phyloP scores from a whole-genome alignment of 805 yeast genomes.

The Candida hungchunana region DNA sequence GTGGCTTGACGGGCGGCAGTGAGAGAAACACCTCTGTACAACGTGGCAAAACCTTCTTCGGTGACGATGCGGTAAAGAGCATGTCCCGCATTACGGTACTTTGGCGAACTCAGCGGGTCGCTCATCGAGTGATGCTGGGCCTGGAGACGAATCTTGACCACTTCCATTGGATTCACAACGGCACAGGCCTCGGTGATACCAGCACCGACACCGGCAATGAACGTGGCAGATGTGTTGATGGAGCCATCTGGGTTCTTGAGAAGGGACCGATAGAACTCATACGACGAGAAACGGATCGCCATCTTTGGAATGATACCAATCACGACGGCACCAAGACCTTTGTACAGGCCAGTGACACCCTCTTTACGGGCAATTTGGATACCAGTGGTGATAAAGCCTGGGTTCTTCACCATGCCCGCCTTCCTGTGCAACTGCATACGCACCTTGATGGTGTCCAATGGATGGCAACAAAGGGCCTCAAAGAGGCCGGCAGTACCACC shows the following conservation, averaged over 20 bases:
- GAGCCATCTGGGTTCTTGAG: constrained; percentile 61
- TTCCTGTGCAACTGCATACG: constrained; percentile 90
- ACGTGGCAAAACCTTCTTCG: constrained; percentile 86
- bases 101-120: constrained; percentile 73
- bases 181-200: constrained; percentile 94
- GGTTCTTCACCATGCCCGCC: constrained; percentile 62
- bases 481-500: constrained; percentile 97
- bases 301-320: constrained; percentile 97
- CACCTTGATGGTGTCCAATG: constrained; percentile 95
- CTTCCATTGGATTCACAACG: constrained; percentile 97
- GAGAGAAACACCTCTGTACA: constrained; percentile 91
- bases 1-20: constrained; percentile 98
- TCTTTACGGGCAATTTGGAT: constrained; percentile 71
- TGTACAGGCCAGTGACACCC: constrained; percentile 81
- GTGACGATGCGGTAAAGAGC: constrained; percentile 76
- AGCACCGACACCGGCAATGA: constrained; percentile 93
- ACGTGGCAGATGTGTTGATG: constrained; percentile 70
- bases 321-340: constrained; percentile 95
- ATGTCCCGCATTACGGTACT: constrained; percentile 90
- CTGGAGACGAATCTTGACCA: constrained; percentile 91
- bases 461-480: constrained; percentile 97
- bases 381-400: constrained; percentile 86
- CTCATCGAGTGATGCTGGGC: constrained; percentile 90
- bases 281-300: constrained; percentile 95
- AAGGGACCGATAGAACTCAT: constrained; percentile 77